A percentile compares a stretch with the other conserved stretches of the same genome.
Conservation (phyloP, 2,329 filamentous ascomycete species). For the Diaporthe citrichinensis region DNA sequence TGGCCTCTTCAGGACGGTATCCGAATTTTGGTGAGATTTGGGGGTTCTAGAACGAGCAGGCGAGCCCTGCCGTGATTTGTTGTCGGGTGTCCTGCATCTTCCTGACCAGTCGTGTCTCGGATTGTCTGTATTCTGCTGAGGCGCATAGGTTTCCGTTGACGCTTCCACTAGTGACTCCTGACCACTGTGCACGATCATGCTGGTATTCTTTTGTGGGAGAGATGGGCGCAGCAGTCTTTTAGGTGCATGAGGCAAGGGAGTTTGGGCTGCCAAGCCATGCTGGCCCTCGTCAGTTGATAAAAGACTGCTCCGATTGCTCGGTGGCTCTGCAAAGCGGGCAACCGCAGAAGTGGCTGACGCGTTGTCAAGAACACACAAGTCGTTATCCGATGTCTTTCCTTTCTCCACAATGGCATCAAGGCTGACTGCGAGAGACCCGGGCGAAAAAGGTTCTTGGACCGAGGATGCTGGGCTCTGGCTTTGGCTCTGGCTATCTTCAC, state of each 20-base stretch:
- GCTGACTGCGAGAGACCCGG: conserved; percentile 34
- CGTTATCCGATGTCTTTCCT: conserved; percentile 6
- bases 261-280: background rate
- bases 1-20: background rate
- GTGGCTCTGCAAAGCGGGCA: background rate
- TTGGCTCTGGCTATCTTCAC: conserved; percentile 4
- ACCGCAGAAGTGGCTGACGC: background rate
- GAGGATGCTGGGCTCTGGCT: conserved; percentile 22
- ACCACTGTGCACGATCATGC: conserved; percentile 20
- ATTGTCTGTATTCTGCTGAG: background rate
- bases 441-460: conserved; percentile 39
- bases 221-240: conserved; percentile 5
- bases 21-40: background rate
- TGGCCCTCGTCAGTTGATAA: conserved; percentile 7
- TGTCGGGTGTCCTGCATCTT: background rate
- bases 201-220: conserved; percentile 1
- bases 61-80: background rate
- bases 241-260: background rate
- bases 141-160: background rate
- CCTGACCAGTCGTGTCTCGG: background rate
- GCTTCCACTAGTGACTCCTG: background rate
- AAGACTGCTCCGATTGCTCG: background rate
- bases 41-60: background rate
- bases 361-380: conserved; percentile 26
- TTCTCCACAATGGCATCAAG: conserved; percentile 38